Conservation (phyloP, 306 rosid genomes). For the Cotoneaster glaucophyllus region DNA sequence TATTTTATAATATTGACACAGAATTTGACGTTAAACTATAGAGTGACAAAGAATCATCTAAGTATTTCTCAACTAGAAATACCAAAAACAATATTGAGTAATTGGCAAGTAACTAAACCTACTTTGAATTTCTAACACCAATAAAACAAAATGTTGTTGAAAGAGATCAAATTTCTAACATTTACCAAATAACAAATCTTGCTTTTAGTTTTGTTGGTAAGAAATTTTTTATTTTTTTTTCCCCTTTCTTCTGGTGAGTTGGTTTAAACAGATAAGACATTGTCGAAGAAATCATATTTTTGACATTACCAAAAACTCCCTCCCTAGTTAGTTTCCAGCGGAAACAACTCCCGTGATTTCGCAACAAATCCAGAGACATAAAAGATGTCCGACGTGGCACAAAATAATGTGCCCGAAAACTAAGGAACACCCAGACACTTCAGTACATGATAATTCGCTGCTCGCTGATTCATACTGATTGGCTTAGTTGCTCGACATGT, state of each 20-base stretch:
- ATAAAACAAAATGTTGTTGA: neutral
- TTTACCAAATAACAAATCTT: neutral
- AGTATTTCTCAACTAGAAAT: too few species aligned
- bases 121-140: neutral
- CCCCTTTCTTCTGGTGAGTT: neutral
- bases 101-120: neutral
- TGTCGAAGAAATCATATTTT: neutral
- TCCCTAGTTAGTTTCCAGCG: neutral
- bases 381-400: neutral
- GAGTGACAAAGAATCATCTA: too few species aligned
- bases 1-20: too few species aligned
- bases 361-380: neutral
- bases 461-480: neutral
- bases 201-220: neutral
- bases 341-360: neutral
- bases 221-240: neutral
- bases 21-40: too few species aligned
- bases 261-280: neutral
- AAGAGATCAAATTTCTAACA: neutral
- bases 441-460: neutral
- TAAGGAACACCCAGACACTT: neutral
- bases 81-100: neutral
- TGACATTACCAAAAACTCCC: neutral
- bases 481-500: neutral
- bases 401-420: fast-evolving